Evolutionary conservation across 306 rosid genomes (phyloP).

Genomic region (Vigna mungo): DNA sequence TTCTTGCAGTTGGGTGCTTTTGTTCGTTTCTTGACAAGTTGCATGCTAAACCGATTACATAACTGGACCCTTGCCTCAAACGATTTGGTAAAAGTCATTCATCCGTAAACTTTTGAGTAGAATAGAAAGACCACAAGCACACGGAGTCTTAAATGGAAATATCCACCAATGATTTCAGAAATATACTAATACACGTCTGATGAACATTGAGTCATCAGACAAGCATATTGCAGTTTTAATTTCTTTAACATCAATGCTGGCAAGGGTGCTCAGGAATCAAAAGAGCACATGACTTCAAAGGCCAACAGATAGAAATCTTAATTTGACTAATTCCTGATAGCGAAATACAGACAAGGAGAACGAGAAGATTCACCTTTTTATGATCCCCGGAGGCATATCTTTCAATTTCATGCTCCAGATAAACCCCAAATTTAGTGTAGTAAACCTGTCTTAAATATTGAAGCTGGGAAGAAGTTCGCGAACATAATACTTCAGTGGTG

Average conservation of each 20-base stretch:
- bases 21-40: not conserved
- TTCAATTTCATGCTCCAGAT: slow-evolving; percentile 66
- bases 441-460: slow-evolving; percentile 74
- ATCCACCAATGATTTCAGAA: slow-evolving; percentile 2
- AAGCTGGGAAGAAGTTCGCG: slow-evolving; percentile 75
- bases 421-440: slow-evolving; percentile 54
- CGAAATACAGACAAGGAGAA: slow-evolving; percentile 21
- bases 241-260: not conserved
- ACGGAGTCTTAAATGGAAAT: not conserved
- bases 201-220: slow-evolving; percentile 23
- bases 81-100: slow-evolving; percentile 5
- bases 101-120: slow-evolving; percentile 6
- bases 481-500: slow-evolving; percentile 84
- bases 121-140: slow-evolving; percentile 3
- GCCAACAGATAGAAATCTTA: not conserved
- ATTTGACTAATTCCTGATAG: not conserved
- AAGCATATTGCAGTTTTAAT: not conserved
- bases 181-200: slow-evolving; percentile 1
- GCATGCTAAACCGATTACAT: not conserved
- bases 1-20: not conserved
- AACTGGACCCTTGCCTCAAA: not conserved
- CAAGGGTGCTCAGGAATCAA: not conserved
- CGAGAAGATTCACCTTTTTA: slow-evolving; percentile 58
- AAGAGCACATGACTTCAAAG: not conserved
- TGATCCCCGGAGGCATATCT: slow-evolving; percentile 64